Conservation (phyloP, 225 moss, liverwort and hornwort genomes). For the Climacium dendroides region DNA sequence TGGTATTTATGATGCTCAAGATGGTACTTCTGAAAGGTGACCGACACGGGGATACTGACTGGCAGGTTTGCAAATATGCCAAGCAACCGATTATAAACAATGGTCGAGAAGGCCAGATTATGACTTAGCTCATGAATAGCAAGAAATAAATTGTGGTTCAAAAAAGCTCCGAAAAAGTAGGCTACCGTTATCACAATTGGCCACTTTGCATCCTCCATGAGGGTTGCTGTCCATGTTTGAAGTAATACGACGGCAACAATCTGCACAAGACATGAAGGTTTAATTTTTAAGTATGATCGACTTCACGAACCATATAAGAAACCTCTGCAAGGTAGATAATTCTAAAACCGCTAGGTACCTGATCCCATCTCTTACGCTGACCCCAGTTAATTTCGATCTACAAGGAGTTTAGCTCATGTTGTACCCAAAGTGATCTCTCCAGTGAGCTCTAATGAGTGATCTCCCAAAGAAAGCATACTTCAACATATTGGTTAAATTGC, state of each 20-base stretch:
- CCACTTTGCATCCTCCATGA: constrained; percentile 54
- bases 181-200: constrained; percentile 40
- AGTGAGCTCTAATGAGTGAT: background rate
- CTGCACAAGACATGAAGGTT: constrained; percentile 28
- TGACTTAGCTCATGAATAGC: constrained; percentile 98
- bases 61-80: constrained; percentile 78
- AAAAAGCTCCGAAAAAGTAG: constrained; percentile 86
- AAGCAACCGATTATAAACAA: constrained; percentile 68
- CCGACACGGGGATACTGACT: constrained; percentile 91
- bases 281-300: background rate
- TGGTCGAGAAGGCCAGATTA: constrained; percentile 65
- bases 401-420: background rate
- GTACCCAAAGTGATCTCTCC: background rate
- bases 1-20: constrained; percentile 91
- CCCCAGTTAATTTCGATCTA: background rate
- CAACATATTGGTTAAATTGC: no score
- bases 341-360: background rate
- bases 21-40: constrained; percentile 98
- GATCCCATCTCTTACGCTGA: background rate
- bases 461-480: background rate
- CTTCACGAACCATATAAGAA: background rate
- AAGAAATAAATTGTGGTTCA: constrained; percentile 93
- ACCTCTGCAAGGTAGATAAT: background rate
- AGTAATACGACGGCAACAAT: constrained; percentile 59
- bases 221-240: constrained; percentile 62